Base-by-base conservation (phyloP, 345 rosid genomes). In the Zanthoxylum bungeanum region DNA sequence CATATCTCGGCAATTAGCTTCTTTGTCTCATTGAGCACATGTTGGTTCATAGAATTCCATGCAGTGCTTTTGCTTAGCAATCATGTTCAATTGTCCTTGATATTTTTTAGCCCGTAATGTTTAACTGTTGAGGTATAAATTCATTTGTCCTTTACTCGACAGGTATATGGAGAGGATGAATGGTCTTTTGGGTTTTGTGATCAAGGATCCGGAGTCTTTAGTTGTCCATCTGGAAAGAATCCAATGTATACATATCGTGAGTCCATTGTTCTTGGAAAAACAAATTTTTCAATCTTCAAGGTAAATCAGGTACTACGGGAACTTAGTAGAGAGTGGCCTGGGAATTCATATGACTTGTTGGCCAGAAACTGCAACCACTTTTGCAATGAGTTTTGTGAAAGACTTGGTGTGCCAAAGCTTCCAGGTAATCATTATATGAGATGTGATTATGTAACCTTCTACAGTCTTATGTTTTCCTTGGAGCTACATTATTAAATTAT, bases 121-220 rank as follows among this genome's bases (percentile, higher is more conserved):
- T 65, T 9, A 14, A 60, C 25, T 40, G n/a, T 16, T 30, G 66
- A 64, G 50, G 72, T 50, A 73, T 69, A 77, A 66, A 34, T 31
- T 69, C 60, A 36, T 69, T 61, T 69, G 25, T 51, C 28, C 6
- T 63, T 9, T 75, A 50, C 21, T 17, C 63, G 72, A 40, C 85
- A 93, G 98, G 81, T 93, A 47, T 86, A 87, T 86, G 97, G 98
- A 67, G 87, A 88, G 2, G 96, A 91, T 25, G 99, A 95, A 76
- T 95, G 98, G 96, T 95, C 98, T 76, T 93, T 88, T 64, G 99
- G 99, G 59, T 95, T 84, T 73, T 93, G 97, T 55, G 97, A 93
- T 30, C 88, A 87, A 50, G 99, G 99, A 72, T 86, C 92, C 71
- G 99, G 99, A 66, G 98, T 91, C 57, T 95, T 93, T 74, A 85